Percentiles rank a stretch among this genome's conserved stretches.
Conservation (phyloP, 805 yeast species). For the Ogataea wickerhamii region DNA sequence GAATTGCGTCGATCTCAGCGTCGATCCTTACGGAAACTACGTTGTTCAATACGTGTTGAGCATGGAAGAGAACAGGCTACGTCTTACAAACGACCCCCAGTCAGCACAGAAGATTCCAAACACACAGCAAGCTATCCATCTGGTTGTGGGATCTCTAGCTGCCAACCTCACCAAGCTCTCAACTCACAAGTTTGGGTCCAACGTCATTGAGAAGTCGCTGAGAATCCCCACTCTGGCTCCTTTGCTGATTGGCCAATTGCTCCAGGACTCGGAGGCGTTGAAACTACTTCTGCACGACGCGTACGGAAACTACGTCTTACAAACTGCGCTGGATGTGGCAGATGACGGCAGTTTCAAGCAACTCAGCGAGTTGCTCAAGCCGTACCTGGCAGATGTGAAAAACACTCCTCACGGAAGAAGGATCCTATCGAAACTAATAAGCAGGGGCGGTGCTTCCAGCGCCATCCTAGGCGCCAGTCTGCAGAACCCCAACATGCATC, state of each 20-base stretch:
- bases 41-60: constrained; percentile 87
- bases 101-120: constrained; percentile 26
- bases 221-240: constrained; percentile 46
- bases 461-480: constrained; percentile 5
- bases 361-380: constrained; percentile 59
- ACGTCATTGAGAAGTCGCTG: constrained; percentile 55
- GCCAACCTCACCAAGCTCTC: constrained; percentile 37
- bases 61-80: constrained; percentile 34
- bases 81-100: constrained; percentile 26
- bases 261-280: constrained; percentile 33
- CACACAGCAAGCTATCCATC: constrained; percentile 28
- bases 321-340: constrained; percentile 57
- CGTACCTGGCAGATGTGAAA: constrained; percentile 72
- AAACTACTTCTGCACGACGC: constrained; percentile 51
- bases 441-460: constrained; percentile 29
- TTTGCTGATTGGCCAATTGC: constrained; percentile 41
- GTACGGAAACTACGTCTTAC: constrained; percentile 57
- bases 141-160: constrained; percentile 30
- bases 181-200: constrained; percentile 60
- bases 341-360: constrained; percentile 47
- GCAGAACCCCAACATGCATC: neutral
- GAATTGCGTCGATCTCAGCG: constrained; percentile 63
- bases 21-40: constrained; percentile 96
- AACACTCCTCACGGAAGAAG: constrained; percentile 97
- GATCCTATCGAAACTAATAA: constrained; percentile 60